phyloP scores from a whole-genome alignment of 139 green algal species.

The Tetratostichococcus sp. region DNA sequence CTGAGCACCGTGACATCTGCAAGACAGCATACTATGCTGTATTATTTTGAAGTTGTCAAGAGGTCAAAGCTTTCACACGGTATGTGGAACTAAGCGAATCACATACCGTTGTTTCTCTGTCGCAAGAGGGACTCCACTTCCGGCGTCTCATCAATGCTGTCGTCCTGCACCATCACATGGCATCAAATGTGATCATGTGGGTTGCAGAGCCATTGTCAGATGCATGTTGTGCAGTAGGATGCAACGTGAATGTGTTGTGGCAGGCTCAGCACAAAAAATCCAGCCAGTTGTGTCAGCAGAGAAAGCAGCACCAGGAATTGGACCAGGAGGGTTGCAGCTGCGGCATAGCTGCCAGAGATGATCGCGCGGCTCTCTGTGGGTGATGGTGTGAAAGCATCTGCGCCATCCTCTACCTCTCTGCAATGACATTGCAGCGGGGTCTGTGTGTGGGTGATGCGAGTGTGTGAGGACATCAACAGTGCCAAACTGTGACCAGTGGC shows the following conservation, averaged over 20 bases:
- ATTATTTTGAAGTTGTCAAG: too few species aligned
- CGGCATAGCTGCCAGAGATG: slow-evolving; percentile 30
- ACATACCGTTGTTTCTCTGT: background rate
- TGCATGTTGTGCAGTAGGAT: too few species aligned
- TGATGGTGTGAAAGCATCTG: slow-evolving; percentile 43
- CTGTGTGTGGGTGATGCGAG: background rate
- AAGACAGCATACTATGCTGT: too few species aligned
- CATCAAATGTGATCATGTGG: too few species aligned
- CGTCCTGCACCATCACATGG: slow-evolving; percentile 6
- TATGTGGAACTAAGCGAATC: too few species aligned
- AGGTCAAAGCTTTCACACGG: too few species aligned
- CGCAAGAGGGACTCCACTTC: slow-evolving; percentile 30
- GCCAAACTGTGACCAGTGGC: too few species aligned
- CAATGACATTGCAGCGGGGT: background rate
- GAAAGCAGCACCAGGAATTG: slow-evolving; percentile 35
- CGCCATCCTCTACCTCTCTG: slow-evolving; percentile 40
- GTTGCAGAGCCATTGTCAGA: too few species aligned
- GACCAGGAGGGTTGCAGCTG: slow-evolving; percentile 39
- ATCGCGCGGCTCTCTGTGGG: slow-evolving; percentile 38
- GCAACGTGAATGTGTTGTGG: too few species aligned
- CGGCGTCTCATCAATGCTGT: slow-evolving; percentile 53
- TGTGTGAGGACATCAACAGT: too few species aligned
- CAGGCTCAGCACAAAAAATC: too few species aligned
- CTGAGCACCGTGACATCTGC: slow-evolving; percentile 7
- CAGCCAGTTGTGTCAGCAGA: too few species aligned